Evolutionary conservation across 1,284 basidiomycete species (phyloP), one percentile per base, ranked within the genome.

Genomic region (Stygiomarasmius scandens): DNA sequence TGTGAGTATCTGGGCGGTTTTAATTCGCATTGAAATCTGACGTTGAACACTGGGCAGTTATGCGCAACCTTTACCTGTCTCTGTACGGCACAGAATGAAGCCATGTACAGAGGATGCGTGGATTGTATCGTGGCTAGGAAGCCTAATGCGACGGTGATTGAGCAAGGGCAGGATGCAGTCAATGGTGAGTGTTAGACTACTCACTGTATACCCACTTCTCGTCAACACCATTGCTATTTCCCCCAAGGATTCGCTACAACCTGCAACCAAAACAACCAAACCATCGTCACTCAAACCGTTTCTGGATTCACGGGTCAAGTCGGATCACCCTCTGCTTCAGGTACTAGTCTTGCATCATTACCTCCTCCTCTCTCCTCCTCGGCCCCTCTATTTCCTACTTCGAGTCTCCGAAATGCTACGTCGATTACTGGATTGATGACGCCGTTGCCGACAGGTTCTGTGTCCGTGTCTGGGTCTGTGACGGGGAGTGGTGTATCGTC

Each of bases 231-330:
- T n/a, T n/a, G n/a, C n/a, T n/a, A n/a, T n/a, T n/a, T n/a, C n/a
- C n/a, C n/a, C n/a, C n/a, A n/a, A 66, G 64, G 63, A 49, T 66
- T 58, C 41, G 63, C 61, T 2, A 45, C 58, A n/a, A 22, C 58
- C 29, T 66, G 64, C 47, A 59, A 58, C 47, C 44, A 54, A 20
- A 58, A 58, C 14, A 61, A 56, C 23, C 27, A 63, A 27, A 47
- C 61, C 1, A 53, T 66, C 2, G 60, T 58, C 1, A 55, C 60
- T 1, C 54, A 64, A 41, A 66, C 63, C 23, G 64, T 61, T 9
- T 63, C 64, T 25, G 64, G 64, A 16, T 59, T 62, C 25, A 57
- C 55, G 16, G 55, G 58, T 20, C 43, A 46, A 14, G 58, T 59
- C 8, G 54, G 49, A 10, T 16, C 52, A n/a, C n/a, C n/a, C n/a